These are phyloP conservation scores for Pseudomassariella vexata DNA, from an alignment of 2,329 filamentous ascomycete genomes.

Conservation along the genomic window DNA sequence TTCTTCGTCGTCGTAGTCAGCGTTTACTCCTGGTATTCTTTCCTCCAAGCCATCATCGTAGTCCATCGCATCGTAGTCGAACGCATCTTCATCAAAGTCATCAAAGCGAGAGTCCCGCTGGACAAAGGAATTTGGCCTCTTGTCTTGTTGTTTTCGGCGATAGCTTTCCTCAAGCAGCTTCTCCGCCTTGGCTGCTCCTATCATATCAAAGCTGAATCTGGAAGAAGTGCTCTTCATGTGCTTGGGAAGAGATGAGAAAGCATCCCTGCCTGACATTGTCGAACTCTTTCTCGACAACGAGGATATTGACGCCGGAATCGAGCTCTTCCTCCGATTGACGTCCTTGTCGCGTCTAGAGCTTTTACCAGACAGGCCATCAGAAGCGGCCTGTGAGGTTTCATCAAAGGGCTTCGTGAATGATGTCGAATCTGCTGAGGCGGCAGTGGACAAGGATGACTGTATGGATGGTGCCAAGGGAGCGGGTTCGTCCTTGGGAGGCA, in stretches of 20 bases:
- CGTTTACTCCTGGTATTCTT: slow-evolving; percentile 54
- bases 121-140: slow-evolving; percentile 35
- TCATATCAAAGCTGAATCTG: slow-evolving; percentile 77
- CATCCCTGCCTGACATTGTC: slow-evolving; percentile 37
- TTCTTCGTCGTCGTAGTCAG: slow-evolving; percentile 38
- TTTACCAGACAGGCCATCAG: slow-evolving; percentile 7
- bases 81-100: slow-evolving; percentile 55
- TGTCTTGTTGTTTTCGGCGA: slow-evolving; percentile 59
- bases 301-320: slow-evolving; percentile 27
- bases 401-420: slow-evolving; percentile 13
- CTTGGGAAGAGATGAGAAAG: slow-evolving; percentile 46
- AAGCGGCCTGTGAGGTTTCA: slow-evolving; percentile 8
- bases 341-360: slow-evolving; percentile 8
- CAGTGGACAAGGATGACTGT: slow-evolving; percentile 23
- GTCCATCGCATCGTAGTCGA: slow-evolving; percentile 60
- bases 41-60: slow-evolving; percentile 63
- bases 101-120: slow-evolving; percentile 49
- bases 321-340: slow-evolving; percentile 16
- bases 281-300: slow-evolving; percentile 47
- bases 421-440: slow-evolving; percentile 18
- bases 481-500: slow-evolving; percentile 32
- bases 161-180: slow-evolving; percentile 69
- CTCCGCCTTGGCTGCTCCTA: slow-evolving; percentile 61
- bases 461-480: slow-evolving; percentile 19
- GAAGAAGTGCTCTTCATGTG: slow-evolving; percentile 75